Evolutionary conservation across 73 alveolate species (phyloP), one percentile per base, ranked within the genome.

Genomic region (Halteria grandinella): DNA sequence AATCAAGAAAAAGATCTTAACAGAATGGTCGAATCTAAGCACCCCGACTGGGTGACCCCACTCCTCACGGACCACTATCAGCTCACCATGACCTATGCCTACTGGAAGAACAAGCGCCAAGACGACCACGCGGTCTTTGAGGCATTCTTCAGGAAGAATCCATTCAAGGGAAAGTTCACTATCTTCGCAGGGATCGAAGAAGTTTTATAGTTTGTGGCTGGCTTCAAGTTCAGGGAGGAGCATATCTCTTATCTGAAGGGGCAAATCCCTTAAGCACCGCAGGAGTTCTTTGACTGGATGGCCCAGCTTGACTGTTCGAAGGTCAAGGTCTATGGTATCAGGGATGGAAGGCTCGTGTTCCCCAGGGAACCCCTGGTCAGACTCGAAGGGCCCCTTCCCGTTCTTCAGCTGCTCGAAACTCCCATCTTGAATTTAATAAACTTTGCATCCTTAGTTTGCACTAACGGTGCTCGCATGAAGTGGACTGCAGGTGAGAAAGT

Each of bases 401-500:
- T 89, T 0, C 74, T 85, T 44, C 90, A 89, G 69, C 72, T 89
- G 23, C 37, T 88, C 0, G 97, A 88, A 66, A 85, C 96, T 29
- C 91, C 96, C 6, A 45, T 92, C 40, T 85, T 93, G 49, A 92
- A 90, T 69, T 74, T 93, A 48, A 66, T 93, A 50, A 91, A 92
- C 70, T 93, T 83, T 70, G 85, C 98, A 5, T 57, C 98, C 18
- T 69, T 93, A 27, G 83, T 93, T 34, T 64, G 95, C 29, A 93
- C 98, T 11, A 91, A 93, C 41, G 98, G 95, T 1, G 73, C 95
- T 5, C 50, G 98, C 43, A 79, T 91, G 91, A 83, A 91, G 59
- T 47, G 44, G 39, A 64, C 83, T 34, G 95, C 95, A 0, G 98
- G 98, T 0, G 79, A 60, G 34, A 60, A 77, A 7, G 87, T 55